Percentiles rank a stretch among this genome's conserved stretches.
These are phyloP conservation scores for Leishmania tarentolae DNA, from an alignment of 208 protist species.

Conservation along the genomic window DNA sequence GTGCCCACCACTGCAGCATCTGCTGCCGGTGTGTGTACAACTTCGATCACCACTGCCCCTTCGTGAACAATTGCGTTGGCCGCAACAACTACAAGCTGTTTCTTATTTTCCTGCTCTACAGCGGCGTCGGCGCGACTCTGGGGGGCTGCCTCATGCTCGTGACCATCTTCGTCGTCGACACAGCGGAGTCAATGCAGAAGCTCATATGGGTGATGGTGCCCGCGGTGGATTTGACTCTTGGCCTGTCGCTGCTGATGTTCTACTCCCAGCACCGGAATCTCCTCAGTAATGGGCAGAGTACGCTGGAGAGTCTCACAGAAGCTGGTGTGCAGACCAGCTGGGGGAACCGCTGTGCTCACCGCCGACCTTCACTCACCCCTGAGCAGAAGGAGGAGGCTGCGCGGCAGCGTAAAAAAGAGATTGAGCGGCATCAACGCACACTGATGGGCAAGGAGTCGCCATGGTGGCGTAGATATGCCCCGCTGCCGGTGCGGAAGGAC, in stretches of 20 bases:
- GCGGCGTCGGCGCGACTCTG: slow-evolving; percentile 27
- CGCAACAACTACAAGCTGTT: slow-evolving; percentile 90
- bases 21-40: slow-evolving; percentile 77
- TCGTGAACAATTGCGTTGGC: slow-evolving; percentile 92
- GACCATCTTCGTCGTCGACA: slow-evolving; percentile 45
- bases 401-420: slow-evolving; percentile 16
- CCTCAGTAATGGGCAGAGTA: slow-evolving; percentile 44
- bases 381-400: slow-evolving; percentile 25
- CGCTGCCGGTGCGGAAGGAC: slow-evolving; percentile 43
- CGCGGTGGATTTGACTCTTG: slow-evolving; percentile 32
- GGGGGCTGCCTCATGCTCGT: slow-evolving; percentile 38
- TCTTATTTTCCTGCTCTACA: slow-evolving; percentile 74
- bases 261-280: slow-evolving; percentile 38
- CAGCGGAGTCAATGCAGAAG: slow-evolving; percentile 6
- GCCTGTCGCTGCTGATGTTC: slow-evolving; percentile 32
- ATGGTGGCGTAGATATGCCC: slow-evolving; percentile 45
- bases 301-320: slow-evolving; percentile 44
- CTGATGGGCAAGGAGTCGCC: slow-evolving; percentile 42
- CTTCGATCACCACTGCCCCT: slow-evolving; percentile 94
- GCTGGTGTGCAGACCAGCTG: neutral
- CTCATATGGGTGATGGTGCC: slow-evolving; percentile 38
- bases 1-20: slow-evolving; percentile 74
- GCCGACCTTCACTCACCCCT: neutral
- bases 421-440: slow-evolving; percentile 25
- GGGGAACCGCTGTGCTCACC: neutral